Percentiles rank a stretch among this genome's conserved stretches.
Evolutionary conservation across 2,329 filamentous ascomycete genomes (phyloP).

Genomic region (Fonsecaea pedrosoi): DNA sequence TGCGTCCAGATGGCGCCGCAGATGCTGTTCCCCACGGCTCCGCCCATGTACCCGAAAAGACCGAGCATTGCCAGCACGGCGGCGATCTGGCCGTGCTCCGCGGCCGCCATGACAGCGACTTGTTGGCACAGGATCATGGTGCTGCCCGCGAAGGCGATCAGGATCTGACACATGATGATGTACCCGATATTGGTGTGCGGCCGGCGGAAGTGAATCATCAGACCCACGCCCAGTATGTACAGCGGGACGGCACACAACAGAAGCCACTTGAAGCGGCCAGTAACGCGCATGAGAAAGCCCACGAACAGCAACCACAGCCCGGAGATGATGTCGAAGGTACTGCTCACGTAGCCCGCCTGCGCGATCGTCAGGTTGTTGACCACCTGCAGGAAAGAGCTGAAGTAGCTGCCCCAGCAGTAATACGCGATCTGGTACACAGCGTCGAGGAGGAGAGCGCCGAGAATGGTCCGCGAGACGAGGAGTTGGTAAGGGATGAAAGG

Average conservation of each 20-base stretch:
- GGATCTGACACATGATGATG: constrained; percentile 64
- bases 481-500: neutral
- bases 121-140: constrained; percentile 65
- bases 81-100: constrained; percentile 67
- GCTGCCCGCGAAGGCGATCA: constrained; percentile 57
- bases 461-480: constrained; percentile 38
- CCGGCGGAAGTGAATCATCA: constrained; percentile 66
- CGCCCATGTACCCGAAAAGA: constrained; percentile 61
- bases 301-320: constrained; percentile 57
- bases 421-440: constrained; percentile 44
- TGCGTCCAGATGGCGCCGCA: constrained; percentile 68
- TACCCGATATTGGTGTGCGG: constrained; percentile 59
- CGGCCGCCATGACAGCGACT: constrained; percentile 66
- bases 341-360: constrained; percentile 52
- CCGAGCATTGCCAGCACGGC: constrained; percentile 68
- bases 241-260: constrained; percentile 62
- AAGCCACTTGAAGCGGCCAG: constrained; percentile 61
- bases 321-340: constrained; percentile 59
- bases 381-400: constrained; percentile 48
- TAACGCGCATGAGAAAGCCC: constrained; percentile 51
- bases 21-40: constrained; percentile 44
- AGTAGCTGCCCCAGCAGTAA: constrained; percentile 46
- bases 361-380: constrained; percentile 45
- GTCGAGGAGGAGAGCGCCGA: constrained; percentile 43
- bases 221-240: constrained; percentile 60